A percentile compares a stretch with the other conserved stretches of the same genome.
Conservation (phyloP, 331 rosid species). For the Erythrophleum ivorense region DNA sequence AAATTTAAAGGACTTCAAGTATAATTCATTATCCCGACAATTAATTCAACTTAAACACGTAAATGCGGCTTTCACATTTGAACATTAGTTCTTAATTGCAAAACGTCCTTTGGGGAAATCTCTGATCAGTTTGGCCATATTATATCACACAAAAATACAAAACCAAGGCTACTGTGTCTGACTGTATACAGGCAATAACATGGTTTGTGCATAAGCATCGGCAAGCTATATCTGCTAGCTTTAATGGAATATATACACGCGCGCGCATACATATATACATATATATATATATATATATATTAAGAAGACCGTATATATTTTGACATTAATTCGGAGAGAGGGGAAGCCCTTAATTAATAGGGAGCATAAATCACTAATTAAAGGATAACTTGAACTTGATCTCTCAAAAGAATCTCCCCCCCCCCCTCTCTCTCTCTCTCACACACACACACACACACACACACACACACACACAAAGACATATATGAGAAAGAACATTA, state of each 20-base stretch:
- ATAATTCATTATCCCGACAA: slow-evolving; percentile 37
- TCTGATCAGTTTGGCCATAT: neutral
- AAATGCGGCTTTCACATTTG: slow-evolving; percentile 38
- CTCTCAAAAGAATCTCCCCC: neutral
- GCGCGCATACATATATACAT: no score
- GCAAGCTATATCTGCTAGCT: no score
- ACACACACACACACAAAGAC: neutral
- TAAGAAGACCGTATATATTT: no score
- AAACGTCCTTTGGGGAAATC: neutral
- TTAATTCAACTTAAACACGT: slow-evolving; percentile 42
- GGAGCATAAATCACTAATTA: no score
- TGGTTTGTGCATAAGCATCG: no score
- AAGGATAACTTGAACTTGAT: neutral
- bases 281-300: no score
- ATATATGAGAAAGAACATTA: neutral
- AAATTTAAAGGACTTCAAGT: slow-evolving; percentile 26
- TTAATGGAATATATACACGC: no score
- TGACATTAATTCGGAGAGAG: no score
- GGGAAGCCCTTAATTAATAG: no score
- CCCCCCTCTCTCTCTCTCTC: no score
- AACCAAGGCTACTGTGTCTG: neutral
- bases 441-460: no score
- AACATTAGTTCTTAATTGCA: slow-evolving; percentile 40
- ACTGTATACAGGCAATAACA: neutral
- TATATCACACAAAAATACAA: neutral